Base-by-base conservation (phyloP, 495 filamentous ascomycete species). In the Cetradonia linearis region DNA sequence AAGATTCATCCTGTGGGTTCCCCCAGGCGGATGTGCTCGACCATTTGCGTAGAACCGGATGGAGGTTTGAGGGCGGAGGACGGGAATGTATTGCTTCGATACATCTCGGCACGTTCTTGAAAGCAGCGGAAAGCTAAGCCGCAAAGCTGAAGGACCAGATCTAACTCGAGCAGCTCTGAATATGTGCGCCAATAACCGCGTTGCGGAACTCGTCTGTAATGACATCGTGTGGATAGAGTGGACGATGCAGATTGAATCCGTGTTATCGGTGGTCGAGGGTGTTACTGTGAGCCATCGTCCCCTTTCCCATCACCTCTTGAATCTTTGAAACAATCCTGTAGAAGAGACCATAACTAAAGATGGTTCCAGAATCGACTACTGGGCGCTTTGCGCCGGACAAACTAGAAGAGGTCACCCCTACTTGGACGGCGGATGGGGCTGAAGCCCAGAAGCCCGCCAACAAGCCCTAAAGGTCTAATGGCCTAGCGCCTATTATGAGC, bases 1-100 rank as follows among this genome's bases (percentile, higher is more conserved):
- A 59, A 95, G 66, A 71, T 96, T 82, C 89, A 97, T 96, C 55
- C 87, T 88, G 73, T 95, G 87, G 6, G 89, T 95, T 44, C 91
- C 90, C 48, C 92, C 92, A 0, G 91, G 89, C 14, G 88, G 92
- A 63, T 89, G 88, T 64, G 90, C 88, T 61, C 85, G 74, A 56
- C 87, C 88, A 77, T 78, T 86, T 30, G 87, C 83, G 75, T 95
- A 95, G 40, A 68, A 70, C 61, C 91, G 80, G 36, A 65, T 16
- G 31, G 25, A 8, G 37, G 30, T 67, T 58, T 33, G 65, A 59
- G 1, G 73, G 70, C 18, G 75, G 50, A 8, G 64, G 16, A 46
- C 25, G 42, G 52, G 57, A 49, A n/a, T 27, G 31, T 11, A 38
- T n/a, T 55, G 49, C 47, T 59, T 37, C 20, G 16, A 37, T 6